These are phyloP conservation scores for Phytopythium litorale DNA, from an alignment of 352 stramenopile genomes.

Conservation along the genomic window DNA sequence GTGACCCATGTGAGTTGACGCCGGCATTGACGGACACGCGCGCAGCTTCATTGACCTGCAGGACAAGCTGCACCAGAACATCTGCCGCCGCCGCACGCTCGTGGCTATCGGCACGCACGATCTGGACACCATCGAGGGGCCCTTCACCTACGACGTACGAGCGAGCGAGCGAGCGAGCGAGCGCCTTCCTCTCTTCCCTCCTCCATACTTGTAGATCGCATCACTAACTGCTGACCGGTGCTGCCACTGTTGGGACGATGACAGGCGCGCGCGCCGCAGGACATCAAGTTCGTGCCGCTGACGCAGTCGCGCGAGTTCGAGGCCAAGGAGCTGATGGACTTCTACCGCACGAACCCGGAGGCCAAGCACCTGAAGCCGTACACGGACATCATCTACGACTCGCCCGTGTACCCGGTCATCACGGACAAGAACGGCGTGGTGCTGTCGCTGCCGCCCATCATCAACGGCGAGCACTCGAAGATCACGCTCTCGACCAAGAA, in stretches of 20 bases:
- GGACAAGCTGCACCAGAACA: slow-evolving; percentile 99
- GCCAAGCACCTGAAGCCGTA: slow-evolving; percentile 99
- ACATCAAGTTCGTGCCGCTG: slow-evolving; percentile 98
- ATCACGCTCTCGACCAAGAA: slow-evolving; percentile 98
- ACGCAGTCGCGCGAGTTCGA: slow-evolving; percentile 90
- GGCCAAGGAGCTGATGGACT: slow-evolving; percentile 93
- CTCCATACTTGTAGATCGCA: not conserved
- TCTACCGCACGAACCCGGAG: slow-evolving; percentile 93
- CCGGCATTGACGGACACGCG: too few species aligned
- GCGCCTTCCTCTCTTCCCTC: not conserved
- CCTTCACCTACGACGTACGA: slow-evolving; percentile 90
- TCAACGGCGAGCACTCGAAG: slow-evolving; percentile 97
- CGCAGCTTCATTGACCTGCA: slow-evolving; percentile 99
- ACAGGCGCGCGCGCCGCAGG: slow-evolving; percentile 87
- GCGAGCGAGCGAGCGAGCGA: slow-evolving; percentile 4
- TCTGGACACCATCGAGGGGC: slow-evolving; percentile 93
- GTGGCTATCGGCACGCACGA: slow-evolving; percentile 99
- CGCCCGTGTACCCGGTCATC: slow-evolving; percentile 97
- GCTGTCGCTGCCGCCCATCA: slow-evolving; percentile 98
- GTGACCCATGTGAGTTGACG: not conserved
- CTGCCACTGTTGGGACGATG: not conserved
- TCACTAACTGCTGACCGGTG: not conserved
- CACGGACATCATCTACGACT: slow-evolving; percentile 99
- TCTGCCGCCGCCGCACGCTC: slow-evolving; percentile 98
- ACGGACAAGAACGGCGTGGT: slow-evolving; percentile 95